Evolutionary conservation across 2,329 filamentous ascomycete species (phyloP), one percentile per base, ranked within the genome.

Genomic region (Beauveria caledonica): DNA sequence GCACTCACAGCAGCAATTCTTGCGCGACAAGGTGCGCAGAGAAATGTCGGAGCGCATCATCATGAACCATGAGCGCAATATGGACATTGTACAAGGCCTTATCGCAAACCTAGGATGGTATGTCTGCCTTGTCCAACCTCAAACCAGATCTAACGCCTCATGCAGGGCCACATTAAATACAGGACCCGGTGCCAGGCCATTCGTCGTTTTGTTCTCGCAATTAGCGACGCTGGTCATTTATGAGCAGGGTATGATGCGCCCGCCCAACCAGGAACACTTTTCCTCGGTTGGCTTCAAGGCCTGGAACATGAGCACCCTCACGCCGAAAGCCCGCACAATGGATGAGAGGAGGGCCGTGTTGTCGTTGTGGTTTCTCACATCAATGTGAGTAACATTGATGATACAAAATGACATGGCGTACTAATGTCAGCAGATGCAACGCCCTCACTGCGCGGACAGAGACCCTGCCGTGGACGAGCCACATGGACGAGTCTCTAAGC

Each of bases 401-500:
- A n/a, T 7, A 17, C 11, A 7, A 6, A 19, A 8, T 42, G 17
- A 4, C 4, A n/a, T 7, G 8, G 11, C 15, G 10, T 59, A 51
- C 68, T 68, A 4, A 65, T 39, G 2, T 36, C 21, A 21, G 5
- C 33, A 76, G 72, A 61, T 68, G 69, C 60, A 68, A 72, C 52
- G 71, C 67, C 3, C 78, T 73, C 57, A 71, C 81, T 15, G 76
- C 76, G 25, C 77, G 77, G 50, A 73, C 77, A 54, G 81, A 85
- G 57, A 66, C 76, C 2, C 71, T 86, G 53, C 74, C 73, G 2
- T 88, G 84, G 84, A 85, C 78, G 0, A 64, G 78, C 1, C 78
- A 84, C 56, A 78, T 87, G 74, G 82, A 85, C 33, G 82, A 86
- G 40, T 82, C 78, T 40, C 71, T 86, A 1, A 69, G 74, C 5